Percentiles rank a stretch among this genome's conserved stretches.
These are phyloP conservation scores for Albatrellus sp. DNA, from an alignment of 1,284 basidiomycete species.

Conservation along the genomic window DNA sequence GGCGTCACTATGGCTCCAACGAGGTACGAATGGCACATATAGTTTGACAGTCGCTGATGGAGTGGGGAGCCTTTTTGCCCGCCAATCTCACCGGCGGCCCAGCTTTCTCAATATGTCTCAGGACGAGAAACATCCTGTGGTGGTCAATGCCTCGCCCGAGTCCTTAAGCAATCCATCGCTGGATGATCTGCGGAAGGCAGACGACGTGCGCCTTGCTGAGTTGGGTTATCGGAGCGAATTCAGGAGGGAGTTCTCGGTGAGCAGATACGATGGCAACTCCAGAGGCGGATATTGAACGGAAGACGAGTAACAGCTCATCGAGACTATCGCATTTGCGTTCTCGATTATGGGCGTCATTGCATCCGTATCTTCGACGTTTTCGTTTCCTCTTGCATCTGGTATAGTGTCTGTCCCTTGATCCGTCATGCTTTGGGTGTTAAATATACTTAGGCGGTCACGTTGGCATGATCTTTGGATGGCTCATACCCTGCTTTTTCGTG, in stretches of 20 bases:
- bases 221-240: slow-evolving; percentile 71
- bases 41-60: background rate
- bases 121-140: slow-evolving; percentile 3
- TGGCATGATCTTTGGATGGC: slow-evolving; percentile 70
- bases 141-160: background rate
- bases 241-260: slow-evolving; percentile 64
- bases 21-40: too few species aligned
- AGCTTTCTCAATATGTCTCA: background rate
- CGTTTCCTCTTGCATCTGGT: slow-evolving; percentile 52
- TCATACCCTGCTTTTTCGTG: slow-evolving; percentile 62
- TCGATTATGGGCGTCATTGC: slow-evolving; percentile 69
- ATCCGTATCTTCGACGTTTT: slow-evolving; percentile 54
- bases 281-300: background rate
- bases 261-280: background rate
- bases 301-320: slow-evolving; percentile 29
- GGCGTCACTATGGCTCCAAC: background rate
- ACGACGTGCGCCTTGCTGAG: slow-evolving; percentile 45
- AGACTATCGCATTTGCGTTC: slow-evolving; percentile 58
- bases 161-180: background rate
- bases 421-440: slow-evolving; percentile 1
- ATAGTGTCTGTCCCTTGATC: slow-evolving; percentile 6
- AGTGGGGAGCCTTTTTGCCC: background rate
- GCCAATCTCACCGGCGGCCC: background rate
- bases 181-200: slow-evolving; percentile 24
- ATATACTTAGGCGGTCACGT: slow-evolving; percentile 47